These are phyloP conservation scores for Chlorencoelia australis DNA, from an alignment of 2,329 filamentous ascomycete genomes.

Conservation along the genomic window DNA sequence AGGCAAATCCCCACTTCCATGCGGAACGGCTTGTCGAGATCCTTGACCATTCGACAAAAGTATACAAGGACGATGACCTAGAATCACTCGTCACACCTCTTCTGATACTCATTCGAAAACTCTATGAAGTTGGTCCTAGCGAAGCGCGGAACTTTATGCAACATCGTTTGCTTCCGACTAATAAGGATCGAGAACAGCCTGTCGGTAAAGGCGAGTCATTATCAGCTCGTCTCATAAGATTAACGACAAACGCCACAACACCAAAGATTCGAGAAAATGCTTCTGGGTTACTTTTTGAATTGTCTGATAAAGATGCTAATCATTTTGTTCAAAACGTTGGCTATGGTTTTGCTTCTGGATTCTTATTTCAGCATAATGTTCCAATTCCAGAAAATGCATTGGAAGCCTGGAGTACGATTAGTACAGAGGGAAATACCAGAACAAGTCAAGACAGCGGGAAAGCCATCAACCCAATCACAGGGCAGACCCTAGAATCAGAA, in stretches of 20 bases:
- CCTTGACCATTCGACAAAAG: slow-evolving; percentile 53
- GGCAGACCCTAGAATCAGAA: slow-evolving; percentile 22
- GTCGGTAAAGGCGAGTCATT: slow-evolving; percentile 68
- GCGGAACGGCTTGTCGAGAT: slow-evolving; percentile 58
- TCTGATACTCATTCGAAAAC: slow-evolving; percentile 58
- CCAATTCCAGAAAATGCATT: slow-evolving; percentile 59
- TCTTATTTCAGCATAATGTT: slow-evolving; percentile 76
- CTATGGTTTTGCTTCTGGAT: slow-evolving; percentile 88
- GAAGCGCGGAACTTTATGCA: slow-evolving; percentile 54
- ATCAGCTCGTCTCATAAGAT: slow-evolving; percentile 64
- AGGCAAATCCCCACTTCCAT: slow-evolving; percentile 46
- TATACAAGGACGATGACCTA: slow-evolving; percentile 58
- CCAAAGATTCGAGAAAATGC: slow-evolving; percentile 66
- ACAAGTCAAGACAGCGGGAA: slow-evolving; percentile 15
- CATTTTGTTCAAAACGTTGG: slow-evolving; percentile 86
- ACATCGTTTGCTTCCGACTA: slow-evolving; percentile 60
- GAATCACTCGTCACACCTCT: slow-evolving; percentile 64
- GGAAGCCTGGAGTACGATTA: slow-evolving; percentile 37
- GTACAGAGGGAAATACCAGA: slow-evolving; percentile 17
- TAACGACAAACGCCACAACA: slow-evolving; percentile 64
- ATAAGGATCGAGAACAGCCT: slow-evolving; percentile 64
- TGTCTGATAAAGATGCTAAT: slow-evolving; percentile 70
- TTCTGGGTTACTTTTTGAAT: slow-evolving; percentile 72
- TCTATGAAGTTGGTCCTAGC: slow-evolving; percentile 61
- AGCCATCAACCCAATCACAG: slow-evolving; percentile 24